Conservation (phyloP, 352 stramenopile species). For the Pythium rhizo-oryzae region DNA sequence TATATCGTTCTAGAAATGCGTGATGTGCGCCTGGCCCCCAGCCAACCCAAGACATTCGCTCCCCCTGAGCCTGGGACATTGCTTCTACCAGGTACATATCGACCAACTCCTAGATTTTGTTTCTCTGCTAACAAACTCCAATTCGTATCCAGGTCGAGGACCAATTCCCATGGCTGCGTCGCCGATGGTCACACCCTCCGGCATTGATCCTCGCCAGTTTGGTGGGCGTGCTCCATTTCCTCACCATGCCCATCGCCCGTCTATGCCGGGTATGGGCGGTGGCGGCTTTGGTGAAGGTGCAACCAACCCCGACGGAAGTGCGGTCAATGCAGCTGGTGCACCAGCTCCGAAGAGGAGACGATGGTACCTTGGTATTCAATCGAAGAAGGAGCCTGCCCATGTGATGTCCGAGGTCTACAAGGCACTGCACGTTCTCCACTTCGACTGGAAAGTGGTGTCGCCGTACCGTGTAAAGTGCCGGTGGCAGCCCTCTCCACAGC, state of each 20-base stretch:
- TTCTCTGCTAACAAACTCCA: no score
- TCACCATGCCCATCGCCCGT: conserved; percentile 4
- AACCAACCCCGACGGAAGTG: background rate
- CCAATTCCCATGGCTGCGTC: conserved; percentile 84
- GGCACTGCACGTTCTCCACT: conserved; percentile 95
- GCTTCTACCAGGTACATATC: conserved; percentile 64
- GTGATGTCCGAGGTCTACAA: conserved; percentile 99
- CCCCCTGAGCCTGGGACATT: conserved; percentile 65
- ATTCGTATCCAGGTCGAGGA: conserved; percentile 41
- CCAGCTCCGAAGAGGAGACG: conserved; percentile 78
- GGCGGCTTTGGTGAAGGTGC: background rate
- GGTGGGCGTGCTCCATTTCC: conserved; percentile 46
- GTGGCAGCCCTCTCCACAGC: conserved; percentile 77
- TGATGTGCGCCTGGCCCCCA: conserved; percentile 68
- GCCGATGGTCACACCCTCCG: conserved; percentile 68
- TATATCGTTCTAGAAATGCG: conserved; percentile 52
- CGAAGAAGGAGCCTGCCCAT: conserved; percentile 98
- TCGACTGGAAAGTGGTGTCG: conserved; percentile 97
- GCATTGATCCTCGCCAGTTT: conserved; percentile 62
- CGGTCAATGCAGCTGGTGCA: conserved; percentile 8
- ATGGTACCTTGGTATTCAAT: conserved; percentile 99
- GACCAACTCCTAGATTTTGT: no score
- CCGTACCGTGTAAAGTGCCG: conserved; percentile 98
- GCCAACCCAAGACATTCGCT: conserved; percentile 81
- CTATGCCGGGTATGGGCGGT: background rate